Evolutionary conservation across 306 rosid genomes (phyloP), one percentile per base, ranked within the genome.

Genomic region (Malus domestica): DNA sequence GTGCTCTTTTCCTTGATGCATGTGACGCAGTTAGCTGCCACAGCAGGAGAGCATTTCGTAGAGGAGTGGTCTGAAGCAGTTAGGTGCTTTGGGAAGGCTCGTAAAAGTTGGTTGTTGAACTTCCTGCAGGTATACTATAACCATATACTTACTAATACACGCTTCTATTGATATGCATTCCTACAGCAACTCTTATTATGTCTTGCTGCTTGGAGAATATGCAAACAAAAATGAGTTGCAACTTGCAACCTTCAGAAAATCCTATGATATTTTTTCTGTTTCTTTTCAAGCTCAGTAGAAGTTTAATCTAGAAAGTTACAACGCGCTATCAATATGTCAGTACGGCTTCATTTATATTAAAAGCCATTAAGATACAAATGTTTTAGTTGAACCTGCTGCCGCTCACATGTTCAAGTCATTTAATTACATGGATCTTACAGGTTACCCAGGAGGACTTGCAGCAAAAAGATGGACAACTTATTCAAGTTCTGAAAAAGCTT

Each of bases 71-170:
- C 86, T 74, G 90, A 79, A 81, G 93, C 97, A 40, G 76, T 90
- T 73, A 85, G 83, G 75, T 90, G 97, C 89, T 84, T 95, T 70
- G 90, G 93, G 70, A 95, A 87, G 90, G 93, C 97, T 73, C 90
- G 86, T 16, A 85, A 29, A 73, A 76, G 76, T 65, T 92, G 98
- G 98, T 67, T 90, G 72, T 64, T 86, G 83, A 85, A 87, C 78
- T 89, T 92, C 77, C 84, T 95, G 30, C 89, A 85, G 95, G 98
- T 90, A 59, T 15, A 62, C 33, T 5, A 79, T 71, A 74, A 20
- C 3, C 40, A 6, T 20, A 9, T 66, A 68, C 60, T 73, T 79
- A 35, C 70, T 59, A 76, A 25, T 71, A 13, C 65, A 30, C 20
- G 6, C 55, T 58, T 72, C 57, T 38, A 23, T 42, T 16, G 3